Percentiles rank a stretch among this genome's conserved stretches.
Evolutionary conservation across 2,329 filamentous ascomycete species (phyloP).

Genomic region (Anthostomella pinea): DNA sequence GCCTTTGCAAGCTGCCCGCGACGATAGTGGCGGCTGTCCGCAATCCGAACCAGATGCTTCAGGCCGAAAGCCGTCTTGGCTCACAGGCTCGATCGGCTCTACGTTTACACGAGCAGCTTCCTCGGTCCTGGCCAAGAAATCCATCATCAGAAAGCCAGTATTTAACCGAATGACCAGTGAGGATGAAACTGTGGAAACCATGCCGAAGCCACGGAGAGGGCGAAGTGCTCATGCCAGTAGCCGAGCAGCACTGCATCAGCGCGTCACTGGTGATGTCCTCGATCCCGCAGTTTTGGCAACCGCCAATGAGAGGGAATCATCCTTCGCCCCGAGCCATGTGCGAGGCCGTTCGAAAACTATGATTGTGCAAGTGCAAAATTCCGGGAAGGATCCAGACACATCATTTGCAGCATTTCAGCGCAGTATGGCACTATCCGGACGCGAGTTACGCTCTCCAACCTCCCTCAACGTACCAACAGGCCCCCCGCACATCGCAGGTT

Average conservation of each 20-base stretch:
- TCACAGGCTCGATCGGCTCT: conserved; percentile 18
- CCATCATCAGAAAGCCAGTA: conserved; percentile 33
- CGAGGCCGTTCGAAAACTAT: conserved; percentile 27
- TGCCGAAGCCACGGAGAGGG: too few species aligned
- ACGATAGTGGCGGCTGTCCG: neutral
- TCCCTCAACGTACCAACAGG: conserved; percentile 12
- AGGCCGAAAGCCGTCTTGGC: conserved; percentile 13
- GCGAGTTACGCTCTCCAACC: conserved; percentile 7
- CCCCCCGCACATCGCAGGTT: conserved; percentile 21
- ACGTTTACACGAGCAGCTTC: conserved; percentile 26
- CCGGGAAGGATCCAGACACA: conserved; percentile 24
- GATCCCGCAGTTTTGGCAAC: conserved; percentile 9
- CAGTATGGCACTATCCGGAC: conserved; percentile 5
- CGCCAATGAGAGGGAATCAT: conserved; percentile 10
- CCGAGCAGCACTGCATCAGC: neutral
- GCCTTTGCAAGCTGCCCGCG: neutral
- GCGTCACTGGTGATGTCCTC: neutral
- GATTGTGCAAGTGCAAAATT: conserved; percentile 28
- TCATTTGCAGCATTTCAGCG: conserved; percentile 13
- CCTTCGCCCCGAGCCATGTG: conserved; percentile 6
- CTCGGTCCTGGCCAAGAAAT: conserved; percentile 28
- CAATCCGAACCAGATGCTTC: conserved; percentile 2
- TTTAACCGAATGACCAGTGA: conserved; percentile 12
- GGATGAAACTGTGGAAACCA: neutral
- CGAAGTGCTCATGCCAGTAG: neutral